These are phyloP conservation scores for Lithohypha guttulata DNA, from an alignment of 2,329 filamentous ascomycete genomes.

Conservation along the genomic window DNA sequence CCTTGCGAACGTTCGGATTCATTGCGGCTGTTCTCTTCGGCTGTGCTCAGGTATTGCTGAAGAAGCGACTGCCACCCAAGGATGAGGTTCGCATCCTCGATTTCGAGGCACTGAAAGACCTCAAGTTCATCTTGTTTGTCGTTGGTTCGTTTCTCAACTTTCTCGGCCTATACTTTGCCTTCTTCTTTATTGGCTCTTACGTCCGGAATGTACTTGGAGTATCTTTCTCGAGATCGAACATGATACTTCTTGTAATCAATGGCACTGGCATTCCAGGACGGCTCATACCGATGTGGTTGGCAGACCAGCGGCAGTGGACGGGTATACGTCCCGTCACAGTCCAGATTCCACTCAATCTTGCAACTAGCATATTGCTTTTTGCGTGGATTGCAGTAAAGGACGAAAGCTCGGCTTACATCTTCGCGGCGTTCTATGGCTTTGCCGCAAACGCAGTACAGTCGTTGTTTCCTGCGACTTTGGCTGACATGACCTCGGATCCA, in stretches of 20 bases:
- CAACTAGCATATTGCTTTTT: slow-evolving; percentile 40
- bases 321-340: slow-evolving; percentile 18
- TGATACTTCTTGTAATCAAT: slow-evolving; percentile 46
- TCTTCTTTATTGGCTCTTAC: slow-evolving; percentile 39
- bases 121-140: slow-evolving; percentile 35
- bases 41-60: slow-evolving; percentile 31
- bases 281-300: slow-evolving; percentile 25
- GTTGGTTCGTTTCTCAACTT: slow-evolving; percentile 37
- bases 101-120: slow-evolving; percentile 40
- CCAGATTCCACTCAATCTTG: slow-evolving; percentile 30
- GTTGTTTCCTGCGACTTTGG: slow-evolving; percentile 52
- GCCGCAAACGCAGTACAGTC: slow-evolving; percentile 57
- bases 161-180: slow-evolving; percentile 44
- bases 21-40: slow-evolving; percentile 31
- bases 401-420: slow-evolving; percentile 51
- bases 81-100: slow-evolving; percentile 42
- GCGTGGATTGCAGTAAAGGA: slow-evolving; percentile 45
- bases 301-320: slow-evolving; percentile 24
- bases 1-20: slow-evolving; percentile 50
- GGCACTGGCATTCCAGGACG: slow-evolving; percentile 30
- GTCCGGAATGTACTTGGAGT: slow-evolving; percentile 37
- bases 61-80: slow-evolving; percentile 39
- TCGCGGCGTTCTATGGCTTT: slow-evolving; percentile 57
- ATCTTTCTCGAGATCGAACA: slow-evolving; percentile 36
- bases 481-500: slow-evolving; percentile 58